Percentiles rank a stretch among this genome's conserved stretches.
phyloP scores from a whole-genome alignment of 108 stramenopile species.

The Hondaea fermentalgiana region DNA sequence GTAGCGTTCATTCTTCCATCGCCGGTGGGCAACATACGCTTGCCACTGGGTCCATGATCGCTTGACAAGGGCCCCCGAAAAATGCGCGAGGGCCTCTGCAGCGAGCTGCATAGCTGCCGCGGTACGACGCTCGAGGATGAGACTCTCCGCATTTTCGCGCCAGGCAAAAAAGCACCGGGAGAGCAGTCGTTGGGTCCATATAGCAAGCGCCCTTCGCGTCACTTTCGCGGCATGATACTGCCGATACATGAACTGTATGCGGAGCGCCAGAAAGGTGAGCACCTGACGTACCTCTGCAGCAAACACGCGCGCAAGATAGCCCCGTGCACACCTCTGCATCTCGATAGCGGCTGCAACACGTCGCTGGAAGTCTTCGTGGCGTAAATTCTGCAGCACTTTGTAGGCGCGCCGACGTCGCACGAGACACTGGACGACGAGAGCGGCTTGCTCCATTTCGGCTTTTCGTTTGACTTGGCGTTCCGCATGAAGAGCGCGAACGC shows the following conservation, averaged over 20 bases:
- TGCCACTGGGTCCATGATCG: neutral
- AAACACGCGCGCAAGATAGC: neutral
- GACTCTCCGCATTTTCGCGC: neutral
- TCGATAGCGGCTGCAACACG: neutral
- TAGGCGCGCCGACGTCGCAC: neutral
- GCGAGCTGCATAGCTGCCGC: neutral
- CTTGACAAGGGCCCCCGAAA: neutral
- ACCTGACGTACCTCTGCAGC: neutral
- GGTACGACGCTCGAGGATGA: neutral
- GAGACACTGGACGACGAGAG: neutral
- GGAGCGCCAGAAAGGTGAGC: neutral
- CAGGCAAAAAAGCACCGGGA: neutral
- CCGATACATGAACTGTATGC: neutral
- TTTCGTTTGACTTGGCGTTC: neutral
- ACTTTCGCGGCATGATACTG: neutral
- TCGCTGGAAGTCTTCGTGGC: neutral
- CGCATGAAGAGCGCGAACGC: neutral
- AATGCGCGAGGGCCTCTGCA: neutral
- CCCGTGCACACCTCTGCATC: neutral
- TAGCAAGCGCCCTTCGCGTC: neutral
- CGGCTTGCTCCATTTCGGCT: neutral
- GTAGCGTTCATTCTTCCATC: neutral
- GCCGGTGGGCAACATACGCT: neutral
- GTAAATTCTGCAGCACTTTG: neutral
- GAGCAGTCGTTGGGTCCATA: neutral